Percentiles rank a stretch among this genome's conserved stretches.
Conservation (phyloP, 352 stramenopile species). For the Phytophthora parvispora region DNA sequence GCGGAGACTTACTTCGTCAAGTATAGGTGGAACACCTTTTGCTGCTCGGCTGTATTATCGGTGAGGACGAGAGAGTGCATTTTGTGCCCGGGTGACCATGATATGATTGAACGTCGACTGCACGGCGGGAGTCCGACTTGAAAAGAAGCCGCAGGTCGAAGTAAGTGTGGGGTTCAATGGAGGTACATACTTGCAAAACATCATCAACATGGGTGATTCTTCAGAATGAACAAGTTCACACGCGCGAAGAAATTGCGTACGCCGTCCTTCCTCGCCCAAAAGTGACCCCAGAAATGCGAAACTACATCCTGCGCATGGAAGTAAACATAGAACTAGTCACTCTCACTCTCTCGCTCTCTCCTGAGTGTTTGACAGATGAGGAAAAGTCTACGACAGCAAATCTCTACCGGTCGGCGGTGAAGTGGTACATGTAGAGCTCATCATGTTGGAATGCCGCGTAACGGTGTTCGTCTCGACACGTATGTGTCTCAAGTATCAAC, state of each 20-base stretch:
- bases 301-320: slow-evolving; percentile 11
- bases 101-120: slow-evolving; percentile 10
- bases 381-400: neutral
- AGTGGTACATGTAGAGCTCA: slow-evolving; percentile 5
- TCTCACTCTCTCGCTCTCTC: neutral
- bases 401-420: neutral
- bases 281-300: slow-evolving; percentile 4
- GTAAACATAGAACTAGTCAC: neutral
- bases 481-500: neutral
- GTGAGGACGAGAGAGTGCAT: neutral
- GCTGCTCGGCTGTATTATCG: neutral
- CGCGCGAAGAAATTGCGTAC: neutral
- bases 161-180: slow-evolving; percentile 4
- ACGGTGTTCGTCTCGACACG: neutral
- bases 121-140: slow-evolving; percentile 9
- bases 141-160: neutral
- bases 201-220: neutral
- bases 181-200: neutral
- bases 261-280: neutral
- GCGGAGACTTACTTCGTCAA: neutral
- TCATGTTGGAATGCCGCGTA: slow-evolving; percentile 1
- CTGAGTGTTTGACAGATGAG: no score
- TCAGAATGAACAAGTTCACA: neutral
- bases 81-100: slow-evolving; percentile 6
- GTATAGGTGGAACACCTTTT: slow-evolving; percentile 7